Evolutionary conservation across 2,329 filamentous ascomycete genomes (phyloP).

Genomic region (Chalaropsis thielavioides): DNA sequence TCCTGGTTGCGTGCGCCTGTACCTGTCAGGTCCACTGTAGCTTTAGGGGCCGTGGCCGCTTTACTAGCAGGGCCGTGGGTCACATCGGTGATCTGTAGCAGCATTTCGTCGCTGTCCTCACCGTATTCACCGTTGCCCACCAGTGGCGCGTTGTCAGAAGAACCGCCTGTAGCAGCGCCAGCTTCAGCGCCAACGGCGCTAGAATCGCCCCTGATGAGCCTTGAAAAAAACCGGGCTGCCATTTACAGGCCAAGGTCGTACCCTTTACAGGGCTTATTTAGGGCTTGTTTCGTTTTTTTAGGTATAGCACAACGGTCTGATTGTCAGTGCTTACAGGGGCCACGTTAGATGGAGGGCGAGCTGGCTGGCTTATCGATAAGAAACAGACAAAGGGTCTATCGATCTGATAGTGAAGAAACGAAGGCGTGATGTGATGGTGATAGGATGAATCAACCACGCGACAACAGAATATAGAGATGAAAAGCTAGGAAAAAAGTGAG

Average conservation of each 20-base stretch:
- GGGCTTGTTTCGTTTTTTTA: not conserved
- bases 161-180: not conserved
- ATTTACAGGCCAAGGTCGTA: not conserved
- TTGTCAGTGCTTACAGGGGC: not conserved
- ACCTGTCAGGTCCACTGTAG: constrained; percentile 16
- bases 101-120: not conserved
- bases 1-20: constrained; percentile 28
- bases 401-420: not conserved
- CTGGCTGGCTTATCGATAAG: not conserved
- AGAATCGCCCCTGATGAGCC: constrained; percentile 6
- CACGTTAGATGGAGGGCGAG: not conserved
- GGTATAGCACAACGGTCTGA: too few relatives aligned
- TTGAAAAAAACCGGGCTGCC: constrained; percentile 16
- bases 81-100: constrained; percentile 5
- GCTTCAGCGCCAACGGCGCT: not conserved
- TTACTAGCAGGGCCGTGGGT: constrained; percentile 18
- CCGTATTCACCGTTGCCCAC: not conserved
- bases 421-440: not conserved
- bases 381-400: not conserved
- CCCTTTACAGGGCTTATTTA: not conserved
- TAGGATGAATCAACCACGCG: not conserved
- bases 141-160: not conserved
- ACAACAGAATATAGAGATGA: not conserved
- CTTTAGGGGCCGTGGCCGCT: not conserved
- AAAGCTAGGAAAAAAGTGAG: not conserved